These are phyloP conservation scores for Neurospora tetraspora DNA, from an alignment of 495 filamentous ascomycete genomes.

Conservation along the genomic window DNA sequence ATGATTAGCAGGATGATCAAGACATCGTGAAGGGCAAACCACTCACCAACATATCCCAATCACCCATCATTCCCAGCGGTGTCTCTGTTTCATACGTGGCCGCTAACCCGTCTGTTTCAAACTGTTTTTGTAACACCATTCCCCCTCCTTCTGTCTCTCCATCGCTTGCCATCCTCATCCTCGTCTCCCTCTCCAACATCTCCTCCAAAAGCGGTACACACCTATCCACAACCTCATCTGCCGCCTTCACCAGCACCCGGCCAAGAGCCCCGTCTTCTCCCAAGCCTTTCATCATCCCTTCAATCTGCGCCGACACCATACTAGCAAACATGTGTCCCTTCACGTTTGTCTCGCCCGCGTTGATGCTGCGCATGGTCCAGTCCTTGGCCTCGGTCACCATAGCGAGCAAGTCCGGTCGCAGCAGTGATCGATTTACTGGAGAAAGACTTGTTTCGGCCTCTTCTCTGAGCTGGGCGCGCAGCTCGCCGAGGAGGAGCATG, in stretches of 20 bases:
- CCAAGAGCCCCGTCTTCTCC: slow-evolving; percentile 20
- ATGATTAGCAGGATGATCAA: not conserved
- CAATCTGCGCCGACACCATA: slow-evolving; percentile 33
- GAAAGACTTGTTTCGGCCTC: slow-evolving; percentile 20
- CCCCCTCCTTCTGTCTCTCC: not conserved
- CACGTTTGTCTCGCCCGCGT: slow-evolving; percentile 46
- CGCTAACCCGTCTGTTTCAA: not conserved
- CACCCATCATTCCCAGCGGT: not conserved
- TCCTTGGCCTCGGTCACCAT: slow-evolving; percentile 35
- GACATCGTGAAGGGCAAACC: not conserved
- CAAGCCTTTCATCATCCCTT: slow-evolving; percentile 30
- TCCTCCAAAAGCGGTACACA: slow-evolving; percentile 35
- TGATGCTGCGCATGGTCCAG: slow-evolving; percentile 33
- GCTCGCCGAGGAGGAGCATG: slow-evolving; percentile 37
- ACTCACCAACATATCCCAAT: not conserved
- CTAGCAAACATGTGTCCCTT: slow-evolving; percentile 41
- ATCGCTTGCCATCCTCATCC: not conserved
- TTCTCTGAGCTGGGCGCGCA: slow-evolving; percentile 40
- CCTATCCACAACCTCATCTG: slow-evolving; percentile 23
- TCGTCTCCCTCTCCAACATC: slow-evolving; percentile 3
- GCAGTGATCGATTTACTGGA: slow-evolving; percentile 1
- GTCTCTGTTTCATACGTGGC: not conserved
- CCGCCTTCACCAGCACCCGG: slow-evolving; percentile 24
- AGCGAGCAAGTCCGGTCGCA: slow-evolving; percentile 38
- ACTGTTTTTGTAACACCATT: not conserved